Percentiles rank a stretch among this genome's conserved stretches.
phyloP scores from a whole-genome alignment of 176 grass and related monocot species.

The Dendrocalamus sinicus region DNA sequence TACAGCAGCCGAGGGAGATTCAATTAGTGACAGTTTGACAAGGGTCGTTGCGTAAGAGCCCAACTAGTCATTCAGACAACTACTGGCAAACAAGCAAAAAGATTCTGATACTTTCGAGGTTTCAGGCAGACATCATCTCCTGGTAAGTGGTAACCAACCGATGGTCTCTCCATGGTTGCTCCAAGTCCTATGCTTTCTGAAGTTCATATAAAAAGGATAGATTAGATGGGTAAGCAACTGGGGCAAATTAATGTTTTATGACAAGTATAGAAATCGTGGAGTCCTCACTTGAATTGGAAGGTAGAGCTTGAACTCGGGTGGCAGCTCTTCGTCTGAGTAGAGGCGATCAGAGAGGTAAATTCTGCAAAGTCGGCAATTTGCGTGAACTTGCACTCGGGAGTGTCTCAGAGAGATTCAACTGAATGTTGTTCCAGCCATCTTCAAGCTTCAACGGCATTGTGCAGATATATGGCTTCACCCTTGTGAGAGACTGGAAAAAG shows the following conservation, averaged over 20 bases:
- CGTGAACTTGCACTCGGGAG: constrained; percentile 89
- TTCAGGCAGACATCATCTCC: not conserved
- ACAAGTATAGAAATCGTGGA: not conserved
- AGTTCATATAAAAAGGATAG: not conserved
- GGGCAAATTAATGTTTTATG: not conserved
- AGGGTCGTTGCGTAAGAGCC: not conserved
- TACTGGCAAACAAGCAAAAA: not conserved
- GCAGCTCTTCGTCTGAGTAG: constrained; percentile 78
- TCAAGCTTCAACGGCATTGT: constrained; percentile 89
- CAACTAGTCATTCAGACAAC: not conserved
- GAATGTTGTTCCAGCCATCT: constrained; percentile 92
- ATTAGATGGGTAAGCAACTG: not conserved
- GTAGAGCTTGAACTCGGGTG: constrained; percentile 80
- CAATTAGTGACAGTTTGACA: not conserved
- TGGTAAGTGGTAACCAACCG: not conserved
- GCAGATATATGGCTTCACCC: constrained; percentile 92
- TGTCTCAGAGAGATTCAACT: constrained; percentile 81
- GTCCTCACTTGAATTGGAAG: constrained; percentile 83
- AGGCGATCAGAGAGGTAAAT: constrained; percentile 86
- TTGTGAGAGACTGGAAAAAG: constrained; percentile 66
- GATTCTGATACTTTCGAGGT: not conserved
- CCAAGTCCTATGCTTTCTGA: constrained; percentile 35
- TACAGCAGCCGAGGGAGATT: not conserved
- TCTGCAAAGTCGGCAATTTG: constrained; percentile 86
- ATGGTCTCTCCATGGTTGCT: not conserved